phyloP scores from a whole-genome alignment of 257 asterid genomes.

The Knoxia roxburghii region DNA sequence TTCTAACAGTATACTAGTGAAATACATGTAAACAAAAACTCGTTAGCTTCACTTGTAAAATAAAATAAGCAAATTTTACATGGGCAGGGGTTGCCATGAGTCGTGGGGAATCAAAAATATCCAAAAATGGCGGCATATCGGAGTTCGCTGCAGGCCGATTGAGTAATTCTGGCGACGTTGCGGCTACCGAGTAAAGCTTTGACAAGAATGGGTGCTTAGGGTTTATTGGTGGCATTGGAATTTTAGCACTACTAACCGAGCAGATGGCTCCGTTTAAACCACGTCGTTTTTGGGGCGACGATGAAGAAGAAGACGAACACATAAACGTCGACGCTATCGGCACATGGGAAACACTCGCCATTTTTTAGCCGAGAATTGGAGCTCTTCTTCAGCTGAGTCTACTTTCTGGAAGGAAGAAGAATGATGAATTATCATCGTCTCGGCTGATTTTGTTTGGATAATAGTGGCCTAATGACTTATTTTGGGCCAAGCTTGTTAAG shows the following conservation, averaged over 20 bases:
- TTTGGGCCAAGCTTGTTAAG: neutral
- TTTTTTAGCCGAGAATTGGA: constrained; percentile 13
- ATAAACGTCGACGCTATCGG: constrained; percentile 56
- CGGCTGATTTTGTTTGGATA: neutral
- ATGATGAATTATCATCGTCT: neutral
- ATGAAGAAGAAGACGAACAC: constrained; percentile 35
- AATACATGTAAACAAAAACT: too few relatives aligned
- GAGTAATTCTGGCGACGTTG: constrained; percentile 53
- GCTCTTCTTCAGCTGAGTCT: neutral
- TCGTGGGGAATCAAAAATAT: constrained; percentile 58
- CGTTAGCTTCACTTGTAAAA: neutral
- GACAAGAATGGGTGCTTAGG: constrained; percentile 78
- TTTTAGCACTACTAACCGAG: constrained; percentile 24
- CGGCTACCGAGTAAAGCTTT: constrained; percentile 70
- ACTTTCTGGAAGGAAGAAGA: constrained; percentile 4
- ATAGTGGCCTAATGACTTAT: constrained; percentile 1
- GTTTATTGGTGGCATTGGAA: constrained; percentile 72
- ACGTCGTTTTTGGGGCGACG: constrained; percentile 35
- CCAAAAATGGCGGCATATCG: constrained; percentile 59
- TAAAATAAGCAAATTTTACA: constrained; percentile 21
- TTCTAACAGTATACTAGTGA: neutral
- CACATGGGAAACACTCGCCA: constrained; percentile 56
- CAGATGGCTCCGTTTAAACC: constrained; percentile 18
- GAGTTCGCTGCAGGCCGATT: constrained; percentile 41
- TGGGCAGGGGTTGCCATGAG: constrained; percentile 89